Conservation (phyloP, 2,329 filamentous ascomycete genomes). For the Alternaria dauci region DNA sequence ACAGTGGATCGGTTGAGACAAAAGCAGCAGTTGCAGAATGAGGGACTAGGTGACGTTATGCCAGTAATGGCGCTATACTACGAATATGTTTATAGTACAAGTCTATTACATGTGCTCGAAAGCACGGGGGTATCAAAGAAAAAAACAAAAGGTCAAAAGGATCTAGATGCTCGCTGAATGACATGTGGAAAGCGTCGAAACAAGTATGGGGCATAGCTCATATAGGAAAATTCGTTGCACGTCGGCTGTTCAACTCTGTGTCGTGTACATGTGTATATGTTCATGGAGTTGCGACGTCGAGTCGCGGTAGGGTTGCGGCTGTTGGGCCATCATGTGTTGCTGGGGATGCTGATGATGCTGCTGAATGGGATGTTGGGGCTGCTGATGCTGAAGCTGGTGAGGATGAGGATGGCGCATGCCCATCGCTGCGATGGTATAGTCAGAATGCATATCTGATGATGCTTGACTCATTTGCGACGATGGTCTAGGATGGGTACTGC, state of each 20-base stretch:
- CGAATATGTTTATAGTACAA: constrained; percentile 24
- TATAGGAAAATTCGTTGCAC: constrained; percentile 9
- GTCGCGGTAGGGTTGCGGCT: constrained; percentile 29
- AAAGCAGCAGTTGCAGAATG: background rate
- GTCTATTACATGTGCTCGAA: constrained; percentile 23
- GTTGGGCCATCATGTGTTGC: constrained; percentile 35
- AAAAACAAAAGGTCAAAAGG: constrained; percentile 16
- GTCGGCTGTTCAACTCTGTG: constrained; percentile 23
- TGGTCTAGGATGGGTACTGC: constrained; percentile 33
- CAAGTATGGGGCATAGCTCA: constrained; percentile 6
- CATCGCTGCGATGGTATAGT: constrained; percentile 33
- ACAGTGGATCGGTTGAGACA: background rate
- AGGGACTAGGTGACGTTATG: background rate
- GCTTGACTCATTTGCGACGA: constrained; percentile 34
- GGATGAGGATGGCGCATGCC: constrained; percentile 30
- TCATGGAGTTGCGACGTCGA: constrained; percentile 32
- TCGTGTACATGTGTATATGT: constrained; percentile 35
- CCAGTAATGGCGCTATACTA: constrained; percentile 1
- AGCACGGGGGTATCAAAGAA: constrained; percentile 33
- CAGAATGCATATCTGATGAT: constrained; percentile 30
- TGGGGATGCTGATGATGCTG: constrained; percentile 26
- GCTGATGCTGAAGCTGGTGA: constrained; percentile 17
- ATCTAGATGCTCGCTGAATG: constrained; percentile 30
- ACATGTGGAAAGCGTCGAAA: constrained; percentile 4
- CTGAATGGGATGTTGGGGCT: constrained; percentile 24